These are phyloP conservation scores for Eragrostis tef DNA, from an alignment of 202 grass and related monocot genomes.

Conservation along the genomic window DNA sequence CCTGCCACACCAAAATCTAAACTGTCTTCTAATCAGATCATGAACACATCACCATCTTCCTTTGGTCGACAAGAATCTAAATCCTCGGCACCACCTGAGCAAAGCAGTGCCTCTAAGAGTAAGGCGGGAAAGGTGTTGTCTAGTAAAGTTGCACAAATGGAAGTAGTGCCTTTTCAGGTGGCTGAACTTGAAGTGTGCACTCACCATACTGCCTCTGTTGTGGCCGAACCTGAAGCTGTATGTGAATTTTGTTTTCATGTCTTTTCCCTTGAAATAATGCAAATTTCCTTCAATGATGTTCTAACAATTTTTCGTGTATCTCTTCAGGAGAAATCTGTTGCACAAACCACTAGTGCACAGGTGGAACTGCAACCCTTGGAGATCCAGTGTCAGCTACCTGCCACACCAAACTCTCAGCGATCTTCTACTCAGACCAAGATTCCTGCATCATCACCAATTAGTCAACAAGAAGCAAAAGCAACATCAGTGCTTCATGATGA, in stretches of 20 bases:
- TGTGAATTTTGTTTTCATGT: constrained; percentile 36
- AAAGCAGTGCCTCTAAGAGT: constrained; percentile 9
- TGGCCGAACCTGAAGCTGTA: constrained; percentile 54
- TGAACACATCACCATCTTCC: not conserved
- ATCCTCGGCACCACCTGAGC: not conserved
- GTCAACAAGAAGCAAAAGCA: constrained; percentile 17
- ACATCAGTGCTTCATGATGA: constrained; percentile 9
- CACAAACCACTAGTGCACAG: constrained; percentile 14
- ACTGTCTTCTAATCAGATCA: constrained; percentile 35
- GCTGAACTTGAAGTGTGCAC: not conserved
- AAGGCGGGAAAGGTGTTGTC: not conserved
- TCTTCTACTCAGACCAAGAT: constrained; percentile 24
- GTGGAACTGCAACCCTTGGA: constrained; percentile 30
- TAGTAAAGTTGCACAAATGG: not conserved
- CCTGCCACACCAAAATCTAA: constrained; percentile 23
- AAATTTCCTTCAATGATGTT: constrained; percentile 14
- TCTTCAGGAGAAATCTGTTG: constrained; percentile 51
- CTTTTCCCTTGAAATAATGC: constrained; percentile 13
- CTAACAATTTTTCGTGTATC: constrained; percentile 26
- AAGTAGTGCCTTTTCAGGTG: constrained; percentile 9
- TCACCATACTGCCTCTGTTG: not conserved
- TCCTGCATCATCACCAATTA: constrained; percentile 4
- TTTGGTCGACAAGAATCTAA: constrained; percentile 30
- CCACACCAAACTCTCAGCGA: not conserved
- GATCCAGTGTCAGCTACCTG: constrained; percentile 6